Evolutionary conservation across 768 basidiomycete species (phyloP).

Genomic region (Rhizopogon roseolus): DNA sequence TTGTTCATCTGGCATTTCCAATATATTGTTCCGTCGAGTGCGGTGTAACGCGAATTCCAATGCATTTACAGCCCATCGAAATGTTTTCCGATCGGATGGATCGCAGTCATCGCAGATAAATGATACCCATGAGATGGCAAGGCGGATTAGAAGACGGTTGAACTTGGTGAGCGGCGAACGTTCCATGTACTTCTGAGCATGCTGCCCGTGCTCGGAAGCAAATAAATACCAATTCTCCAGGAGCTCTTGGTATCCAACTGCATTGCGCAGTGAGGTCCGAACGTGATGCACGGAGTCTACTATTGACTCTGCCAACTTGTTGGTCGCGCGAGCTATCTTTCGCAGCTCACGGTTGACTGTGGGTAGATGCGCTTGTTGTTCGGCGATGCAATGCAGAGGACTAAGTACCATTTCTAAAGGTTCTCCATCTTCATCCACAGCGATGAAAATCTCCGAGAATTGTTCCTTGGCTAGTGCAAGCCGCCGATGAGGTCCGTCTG

Average conservation of each 20-base stretch:
- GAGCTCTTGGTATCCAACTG: slow-evolving; percentile 72
- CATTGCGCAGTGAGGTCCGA: slow-evolving; percentile 55
- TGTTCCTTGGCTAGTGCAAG: slow-evolving; percentile 72
- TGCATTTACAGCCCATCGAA: slow-evolving; percentile 97
- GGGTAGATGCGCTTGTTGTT: slow-evolving; percentile 89
- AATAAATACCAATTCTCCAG: slow-evolving; percentile 94
- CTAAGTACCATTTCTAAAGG: slow-evolving; percentile 37
- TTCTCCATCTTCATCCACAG: slow-evolving; percentile 62
- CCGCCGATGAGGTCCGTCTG: slow-evolving; percentile 81
- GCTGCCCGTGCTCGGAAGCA: slow-evolving; percentile 93
- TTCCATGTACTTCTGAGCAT: slow-evolving; percentile 88
- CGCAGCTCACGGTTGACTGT: slow-evolving; percentile 83
- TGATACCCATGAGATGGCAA: slow-evolving; percentile 96
- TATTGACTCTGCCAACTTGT: slow-evolving; percentile 87
- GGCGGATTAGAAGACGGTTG: slow-evolving; percentile 76
- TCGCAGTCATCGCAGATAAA: slow-evolving; percentile 99
- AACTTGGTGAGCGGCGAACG: slow-evolving; percentile 64
- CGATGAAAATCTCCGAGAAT: slow-evolving; percentile 61
- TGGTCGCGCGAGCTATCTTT: slow-evolving; percentile 87
- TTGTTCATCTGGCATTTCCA: slow-evolving; percentile 82
- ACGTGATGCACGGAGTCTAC: slow-evolving; percentile 90
- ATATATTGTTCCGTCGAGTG: slow-evolving; percentile 83
- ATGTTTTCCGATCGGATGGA: slow-evolving; percentile 90
- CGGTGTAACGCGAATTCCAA: slow-evolving; percentile 89
- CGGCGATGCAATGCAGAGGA: slow-evolving; percentile 50